Evolutionary conservation across 75 land plant genomes (phyloP), one percentile per base, ranked within the genome.

Genomic region (Azolla pinnata): DNA sequence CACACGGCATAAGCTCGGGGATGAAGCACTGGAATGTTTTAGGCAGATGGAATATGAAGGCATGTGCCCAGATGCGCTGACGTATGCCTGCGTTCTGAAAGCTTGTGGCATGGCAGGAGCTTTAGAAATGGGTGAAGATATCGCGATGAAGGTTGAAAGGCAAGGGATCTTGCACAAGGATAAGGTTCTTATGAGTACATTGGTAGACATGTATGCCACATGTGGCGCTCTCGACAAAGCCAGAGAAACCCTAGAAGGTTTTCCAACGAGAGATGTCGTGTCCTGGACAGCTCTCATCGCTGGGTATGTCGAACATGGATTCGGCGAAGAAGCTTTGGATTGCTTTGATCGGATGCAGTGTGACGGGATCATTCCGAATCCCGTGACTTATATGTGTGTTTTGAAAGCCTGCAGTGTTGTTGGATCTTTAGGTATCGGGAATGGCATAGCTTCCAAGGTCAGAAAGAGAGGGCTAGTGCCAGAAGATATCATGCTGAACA

Each of bases 321-420:
- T 30, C 5, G 52, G 31, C 16, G 23, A 30, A 7, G 65, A 67
- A 17, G 78, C 63, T 45, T 14, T 70, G 10, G 42, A 58, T 21
- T 47, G 58, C 19, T 79, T 75, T 44, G 47, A 53, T 4, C 63
- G 16, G 2, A 70, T 79, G 75, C 78, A 63, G 56, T 25, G 33
- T 14, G 25, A 23, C 7, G 50, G 59, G 27, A 56, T 77, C 14
- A 56, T 19, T 21, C 51, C 73, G 40, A 76, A 80, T 55, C 54
- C 66, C 59, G 80, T 83, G 1, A 80, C 87, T 21, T 78, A 70
- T 58, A 72, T 80, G 28, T 72, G 83, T 55, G 63, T 53, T 57
- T 79, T 86, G n/a, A 64, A 73, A 26, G 83, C 87, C 32, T 83
- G 81, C 77, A 80, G 87, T 24, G 66, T 67, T 52, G 33, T 67